Base-by-base conservation (phyloP, 192 early-diverging fungal species). In the Linnemannia zychae region DNA sequence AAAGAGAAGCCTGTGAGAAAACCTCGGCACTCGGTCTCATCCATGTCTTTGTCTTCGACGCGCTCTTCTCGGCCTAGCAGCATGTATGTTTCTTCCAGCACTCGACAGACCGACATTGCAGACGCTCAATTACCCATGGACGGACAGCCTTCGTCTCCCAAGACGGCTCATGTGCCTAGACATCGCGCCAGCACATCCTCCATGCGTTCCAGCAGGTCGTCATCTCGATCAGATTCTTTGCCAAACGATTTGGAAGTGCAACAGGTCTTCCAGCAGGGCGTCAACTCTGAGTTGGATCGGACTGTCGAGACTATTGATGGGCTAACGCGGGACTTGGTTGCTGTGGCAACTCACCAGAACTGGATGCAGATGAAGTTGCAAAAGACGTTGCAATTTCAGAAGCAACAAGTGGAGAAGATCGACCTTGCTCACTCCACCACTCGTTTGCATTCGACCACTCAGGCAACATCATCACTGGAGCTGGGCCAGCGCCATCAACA, bases 311-410 rank as follows among this genome's bases (percentile, higher is more conserved):
- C 82, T 1, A 84, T 84, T 6, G 82, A 84, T 46, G 77, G 73
- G 6, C 49, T 84, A 20, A 78, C 77, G 24, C 63, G 77, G 17
- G 82, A 84, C 16, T n/a, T 84, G 17, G 82, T 84, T 17, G 75
- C 82, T 3, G 82, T 84, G 7, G 82, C 82, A 3, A 79, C 77
- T 2, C 82, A 84, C n/a, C 82, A 84, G 47, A 84, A 84, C 65
- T 72, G 47, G 77, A 84, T 84, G 77, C 82, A 84, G 36, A 79
- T 79, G 66, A 74, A 74, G 50, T 46, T 84, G 11, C 82, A 84
- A 37, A 74, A 74, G 47, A 84, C 82, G 0, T 67, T 84, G 7
- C 77, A 79, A 20, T 76, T 84, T 44, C 82, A 84, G 47, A 84
- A 84, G 72, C 67, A 84, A 20, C 82, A 84, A 37, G 52, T 84